Conservation (phyloP, 2,329 filamentous ascomycete genomes). For the Samsoniella hepiali region DNA sequence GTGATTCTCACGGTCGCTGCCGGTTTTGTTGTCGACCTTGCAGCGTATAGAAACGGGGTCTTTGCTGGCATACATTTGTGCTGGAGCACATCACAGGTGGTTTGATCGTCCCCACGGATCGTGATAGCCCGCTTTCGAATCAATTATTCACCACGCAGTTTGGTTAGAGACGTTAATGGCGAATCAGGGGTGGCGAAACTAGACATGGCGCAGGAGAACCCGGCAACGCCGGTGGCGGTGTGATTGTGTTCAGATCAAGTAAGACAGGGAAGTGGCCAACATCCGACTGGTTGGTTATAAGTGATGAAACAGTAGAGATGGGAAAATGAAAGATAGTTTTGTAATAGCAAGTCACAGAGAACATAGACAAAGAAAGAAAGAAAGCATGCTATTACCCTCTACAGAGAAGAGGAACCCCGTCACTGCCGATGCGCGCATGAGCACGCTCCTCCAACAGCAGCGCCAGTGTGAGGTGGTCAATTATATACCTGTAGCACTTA, state of each 20-base stretch:
- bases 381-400: too few relatives aligned
- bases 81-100: conserved; percentile 7
- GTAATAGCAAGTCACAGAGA: too few relatives aligned
- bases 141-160: neutral
- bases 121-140: neutral
- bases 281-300: too few relatives aligned
- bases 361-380: too few relatives aligned
- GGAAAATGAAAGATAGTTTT: too few relatives aligned
- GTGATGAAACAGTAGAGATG: too few relatives aligned
- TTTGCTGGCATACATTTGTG: neutral
- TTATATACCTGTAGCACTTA: too few relatives aligned
- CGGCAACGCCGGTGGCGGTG: neutral
- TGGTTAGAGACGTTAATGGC: neutral
- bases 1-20: neutral
- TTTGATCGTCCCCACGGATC: neutral
- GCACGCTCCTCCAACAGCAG: too few relatives aligned
- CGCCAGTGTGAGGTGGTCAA: too few relatives aligned
- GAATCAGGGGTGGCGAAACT: neutral
- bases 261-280: too few relatives aligned
- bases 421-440: too few relatives aligned
- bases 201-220: neutral
- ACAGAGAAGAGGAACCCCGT: too few relatives aligned
- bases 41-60: neutral
- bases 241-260: neutral
- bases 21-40: neutral